Evolutionary conservation across 1,284 basidiomycete genomes (phyloP).

Genomic region (Ustilago hordei): DNA sequence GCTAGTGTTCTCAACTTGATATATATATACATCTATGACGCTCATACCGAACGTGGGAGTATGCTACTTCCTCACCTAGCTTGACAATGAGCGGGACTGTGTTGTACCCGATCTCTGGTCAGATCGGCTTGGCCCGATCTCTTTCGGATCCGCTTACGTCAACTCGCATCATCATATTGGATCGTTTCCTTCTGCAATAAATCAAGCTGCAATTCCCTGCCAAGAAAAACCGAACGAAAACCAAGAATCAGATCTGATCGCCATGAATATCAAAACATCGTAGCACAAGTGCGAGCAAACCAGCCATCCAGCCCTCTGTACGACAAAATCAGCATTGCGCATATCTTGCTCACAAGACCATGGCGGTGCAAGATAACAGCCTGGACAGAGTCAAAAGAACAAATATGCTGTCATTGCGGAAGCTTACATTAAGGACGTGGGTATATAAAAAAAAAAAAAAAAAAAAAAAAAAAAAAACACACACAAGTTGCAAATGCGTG

Average conservation of each 20-base stretch:
- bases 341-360: no score
- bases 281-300: background rate
- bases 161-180: no score
- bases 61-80: no score
- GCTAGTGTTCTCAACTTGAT: no score
- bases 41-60: no score
- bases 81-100: no score
- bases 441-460: background rate
- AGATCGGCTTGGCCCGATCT: no score
- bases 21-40: no score
- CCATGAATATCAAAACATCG: background rate
- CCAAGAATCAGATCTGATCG: background rate
- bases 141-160: no score
- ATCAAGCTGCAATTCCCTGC: background rate
- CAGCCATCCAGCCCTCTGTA: background rate
- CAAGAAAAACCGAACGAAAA: background rate
- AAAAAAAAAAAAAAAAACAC: background rate
- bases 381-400: background rate
- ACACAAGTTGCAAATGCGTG: background rate
- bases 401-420: constrained; percentile 1
- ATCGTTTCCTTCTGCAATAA: background rate
- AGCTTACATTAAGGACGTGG: background rate
- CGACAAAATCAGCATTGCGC: background rate
- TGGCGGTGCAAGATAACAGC: background rate
- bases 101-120: no score